Conservation (phyloP, 140 eudicot genomes). For the Cichorium intybus region DNA sequence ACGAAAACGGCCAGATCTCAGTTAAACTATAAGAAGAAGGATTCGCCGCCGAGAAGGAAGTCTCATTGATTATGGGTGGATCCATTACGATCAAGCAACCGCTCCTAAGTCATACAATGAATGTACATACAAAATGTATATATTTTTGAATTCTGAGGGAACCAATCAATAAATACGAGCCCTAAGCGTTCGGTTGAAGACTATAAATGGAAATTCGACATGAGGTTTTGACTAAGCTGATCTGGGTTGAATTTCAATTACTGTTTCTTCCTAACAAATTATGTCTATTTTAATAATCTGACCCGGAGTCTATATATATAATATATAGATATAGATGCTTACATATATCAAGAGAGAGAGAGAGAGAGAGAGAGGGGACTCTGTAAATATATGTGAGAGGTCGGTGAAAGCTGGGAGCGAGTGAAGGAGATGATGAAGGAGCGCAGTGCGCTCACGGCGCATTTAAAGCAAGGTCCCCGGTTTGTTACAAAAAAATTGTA, state of each 20-base stretch:
- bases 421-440: conserved; percentile 27
- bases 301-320: neutral
- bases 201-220: conserved; percentile 17
- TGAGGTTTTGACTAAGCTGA: conserved; percentile 25
- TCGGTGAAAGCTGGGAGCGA: conserved; percentile 5
- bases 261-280: conserved; percentile 12
- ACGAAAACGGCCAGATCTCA: conserved; percentile 71
- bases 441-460: conserved; percentile 32
- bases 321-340: neutral
- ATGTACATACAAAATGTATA: conserved; percentile 9
- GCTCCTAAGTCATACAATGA: conserved; percentile 11
- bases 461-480: conserved; percentile 10
- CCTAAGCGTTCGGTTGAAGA: conserved; percentile 16
- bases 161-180: conserved; percentile 9
- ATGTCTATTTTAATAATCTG: conserved; percentile 1
- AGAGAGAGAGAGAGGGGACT: conserved; percentile 1
- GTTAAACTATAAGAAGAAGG: conserved; percentile 76
- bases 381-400: neutral
- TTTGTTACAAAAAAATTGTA: neutral
- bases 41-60: conserved; percentile 67
- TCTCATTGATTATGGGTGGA: conserved; percentile 69
- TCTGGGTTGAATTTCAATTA: conserved; percentile 13
- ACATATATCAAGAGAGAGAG: neutral
- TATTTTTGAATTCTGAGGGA: neutral
- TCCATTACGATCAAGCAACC: conserved; percentile 44